Evolutionary conservation across 495 filamentous ascomycete species (phyloP), one percentile per base, ranked within the genome.

Genomic region (Annulohypoxylon moriforme): DNA sequence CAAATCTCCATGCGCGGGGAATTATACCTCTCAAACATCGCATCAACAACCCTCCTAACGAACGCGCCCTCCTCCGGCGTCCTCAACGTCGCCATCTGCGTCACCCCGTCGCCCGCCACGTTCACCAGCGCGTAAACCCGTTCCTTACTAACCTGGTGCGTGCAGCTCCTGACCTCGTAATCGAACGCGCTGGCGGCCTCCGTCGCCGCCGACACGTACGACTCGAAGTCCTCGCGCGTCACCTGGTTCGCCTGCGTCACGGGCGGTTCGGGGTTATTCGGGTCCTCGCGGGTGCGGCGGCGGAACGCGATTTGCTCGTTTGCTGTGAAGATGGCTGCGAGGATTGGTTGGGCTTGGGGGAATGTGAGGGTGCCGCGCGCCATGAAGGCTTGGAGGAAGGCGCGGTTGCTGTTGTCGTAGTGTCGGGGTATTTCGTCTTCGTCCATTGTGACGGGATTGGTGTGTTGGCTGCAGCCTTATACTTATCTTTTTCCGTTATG

Each of bases 381-480:
- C 77, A 98, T 87, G 75, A 99, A 92, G 67, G 91, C 92, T 82
- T 99, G 96, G 0, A 98, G 82, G 75, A 99, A 97, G n/a, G 95
- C 94, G 49, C 93, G 92, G 78, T 98, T 92, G 72, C 85, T 84
- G 75, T 97, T 87, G 77, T 77, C 71, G 66, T 81, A 84, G 20
- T 69, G 61, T 20, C 36, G 49, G 22, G 38, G 13, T 53, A 66
- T 46, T 1, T 76, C 73, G 47, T 69, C 67, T 20, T 73, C 65
- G 22, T 72, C 71, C 75, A 74, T 72, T 16, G 34, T 65, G 58
- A 2, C 9, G 34, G 31, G 6, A 3, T 2, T 33, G 56, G 2
- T 49, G 8, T 49, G 20, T 49, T 49, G 10, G 11, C 13, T 13
- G 14, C n/a, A 0, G 13, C 14, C n/a, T 36, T n/a, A 4, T 40